These are phyloP conservation scores for Cardamine occulta DNA, from an alignment of 345 rosid genomes.

Conservation along the genomic window DNA sequence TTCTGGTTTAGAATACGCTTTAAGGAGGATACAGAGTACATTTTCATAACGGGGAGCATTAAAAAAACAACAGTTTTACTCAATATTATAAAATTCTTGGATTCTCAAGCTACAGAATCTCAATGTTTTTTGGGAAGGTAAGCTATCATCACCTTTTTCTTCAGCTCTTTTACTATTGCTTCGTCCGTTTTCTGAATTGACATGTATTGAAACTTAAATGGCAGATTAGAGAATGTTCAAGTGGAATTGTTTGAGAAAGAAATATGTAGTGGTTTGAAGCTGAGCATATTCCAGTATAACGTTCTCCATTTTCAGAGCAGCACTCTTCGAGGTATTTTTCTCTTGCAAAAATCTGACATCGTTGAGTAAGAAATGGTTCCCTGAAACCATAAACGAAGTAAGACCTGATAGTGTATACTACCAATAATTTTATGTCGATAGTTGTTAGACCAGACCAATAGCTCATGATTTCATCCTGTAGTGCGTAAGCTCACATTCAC, in stretches of 20 bases:
- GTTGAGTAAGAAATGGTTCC: conserved; percentile 23
- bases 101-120: conserved; percentile 45
- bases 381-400: conserved; percentile 3
- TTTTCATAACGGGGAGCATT: conserved; percentile 69
- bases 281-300: conserved; percentile 71
- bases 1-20: conserved; percentile 57
- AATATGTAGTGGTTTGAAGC: conserved; percentile 65
- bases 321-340: conserved; percentile 58
- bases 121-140: conserved; percentile 68
- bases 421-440: conserved; percentile 6
- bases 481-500: background rate
- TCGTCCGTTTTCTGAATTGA: conserved; percentile 42
- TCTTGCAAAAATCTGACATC: conserved; percentile 7
- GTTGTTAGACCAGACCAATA: conserved; percentile 5
- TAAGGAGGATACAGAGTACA: conserved; percentile 58
- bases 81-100: conserved; percentile 53
- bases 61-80: conserved; percentile 71
- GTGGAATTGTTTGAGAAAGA: conserved; percentile 75
- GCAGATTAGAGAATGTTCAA: conserved; percentile 96
- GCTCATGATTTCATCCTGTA: conserved; percentile 19
- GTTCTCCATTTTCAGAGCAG: conserved; percentile 63
- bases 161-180: conserved; percentile 16
- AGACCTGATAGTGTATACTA: background rate
- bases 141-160: conserved; percentile 31
- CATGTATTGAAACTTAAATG: conserved; percentile 56